These are phyloP conservation scores for Asterella californica DNA, from an alignment of 225 moss, liverwort and hornwort genomes.

Conservation along the genomic window DNA sequence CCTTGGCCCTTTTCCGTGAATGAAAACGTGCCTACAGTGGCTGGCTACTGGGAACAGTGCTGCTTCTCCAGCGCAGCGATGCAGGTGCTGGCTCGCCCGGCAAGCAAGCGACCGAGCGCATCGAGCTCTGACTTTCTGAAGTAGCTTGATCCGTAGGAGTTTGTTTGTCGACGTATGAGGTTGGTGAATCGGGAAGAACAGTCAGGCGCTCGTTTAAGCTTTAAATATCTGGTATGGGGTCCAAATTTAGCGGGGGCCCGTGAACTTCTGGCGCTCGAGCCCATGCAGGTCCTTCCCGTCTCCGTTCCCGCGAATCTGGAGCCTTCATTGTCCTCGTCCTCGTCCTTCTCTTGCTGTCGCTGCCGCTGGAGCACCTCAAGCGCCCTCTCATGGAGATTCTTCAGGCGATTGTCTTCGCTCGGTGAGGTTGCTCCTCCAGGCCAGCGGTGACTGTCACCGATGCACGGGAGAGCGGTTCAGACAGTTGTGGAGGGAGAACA, in stretches of 20 bases:
- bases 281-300: background rate
- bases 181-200: background rate
- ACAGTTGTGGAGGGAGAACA: background rate
- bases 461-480: background rate
- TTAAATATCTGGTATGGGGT: background rate
- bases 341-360: background rate
- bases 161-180: background rate
- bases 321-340: background rate
- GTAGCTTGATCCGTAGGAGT: background rate
- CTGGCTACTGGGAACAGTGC: conserved; percentile 5
- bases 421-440: background rate
- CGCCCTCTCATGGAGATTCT: background rate
- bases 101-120: background rate
- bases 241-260: conserved; percentile 5
- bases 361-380: background rate
- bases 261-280: background rate
- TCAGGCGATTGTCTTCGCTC: background rate
- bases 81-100: background rate
- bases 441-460: background rate
- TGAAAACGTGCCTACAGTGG: background rate
- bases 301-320: background rate
- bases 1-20: background rate
- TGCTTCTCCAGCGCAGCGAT: background rate
- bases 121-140: background rate
- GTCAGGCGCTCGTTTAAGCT: background rate